A percentile compares a stretch with the other conserved stretches of the same genome.
Evolutionary conservation across 148 eudicot genomes (phyloP).

Genomic region (Nepenthes mirabilis): DNA sequence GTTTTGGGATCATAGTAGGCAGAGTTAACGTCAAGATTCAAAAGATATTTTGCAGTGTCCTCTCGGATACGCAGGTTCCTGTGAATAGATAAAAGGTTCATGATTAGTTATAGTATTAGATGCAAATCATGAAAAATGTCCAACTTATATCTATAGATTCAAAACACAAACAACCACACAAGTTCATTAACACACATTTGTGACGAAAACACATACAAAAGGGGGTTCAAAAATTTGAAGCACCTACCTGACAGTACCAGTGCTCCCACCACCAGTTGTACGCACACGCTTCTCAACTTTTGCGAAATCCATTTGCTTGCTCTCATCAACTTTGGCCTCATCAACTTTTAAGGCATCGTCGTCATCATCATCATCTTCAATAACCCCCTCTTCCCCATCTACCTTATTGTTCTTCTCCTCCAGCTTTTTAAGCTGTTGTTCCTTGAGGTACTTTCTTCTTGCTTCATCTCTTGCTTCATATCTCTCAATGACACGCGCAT

Average conservation of each 20-base stretch:
- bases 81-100: conserved; percentile 1
- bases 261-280: conserved; percentile 97
- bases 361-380: conserved; percentile 72
- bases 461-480: conserved; percentile 94
- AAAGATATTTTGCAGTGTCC: conserved; percentile 88
- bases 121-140: not conserved
- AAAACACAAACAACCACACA: too few species aligned
- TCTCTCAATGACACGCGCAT: conserved; percentile 63
- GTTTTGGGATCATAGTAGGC: conserved; percentile 92
- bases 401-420: conserved; percentile 71
- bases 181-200: not conserved
- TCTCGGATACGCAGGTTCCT: conserved; percentile 93
- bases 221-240: not conserved
- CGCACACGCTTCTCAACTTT: conserved; percentile 99
- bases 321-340: conserved; percentile 95
- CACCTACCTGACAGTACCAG: conserved; percentile 82
- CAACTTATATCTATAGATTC: too few species aligned
- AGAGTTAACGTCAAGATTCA: conserved; percentile 81
- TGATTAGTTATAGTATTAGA: not conserved
- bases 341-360: conserved; percentile 79
- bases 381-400: conserved; percentile 56
- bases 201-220: not conserved
- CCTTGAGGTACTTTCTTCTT: conserved; percentile 68
- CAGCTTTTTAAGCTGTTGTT: conserved; percentile 70
- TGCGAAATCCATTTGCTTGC: conserved; percentile 95